Base-by-base conservation (phyloP, 2,329 filamentous ascomycete species). In the Lasiodiplodia sp. region DNA sequence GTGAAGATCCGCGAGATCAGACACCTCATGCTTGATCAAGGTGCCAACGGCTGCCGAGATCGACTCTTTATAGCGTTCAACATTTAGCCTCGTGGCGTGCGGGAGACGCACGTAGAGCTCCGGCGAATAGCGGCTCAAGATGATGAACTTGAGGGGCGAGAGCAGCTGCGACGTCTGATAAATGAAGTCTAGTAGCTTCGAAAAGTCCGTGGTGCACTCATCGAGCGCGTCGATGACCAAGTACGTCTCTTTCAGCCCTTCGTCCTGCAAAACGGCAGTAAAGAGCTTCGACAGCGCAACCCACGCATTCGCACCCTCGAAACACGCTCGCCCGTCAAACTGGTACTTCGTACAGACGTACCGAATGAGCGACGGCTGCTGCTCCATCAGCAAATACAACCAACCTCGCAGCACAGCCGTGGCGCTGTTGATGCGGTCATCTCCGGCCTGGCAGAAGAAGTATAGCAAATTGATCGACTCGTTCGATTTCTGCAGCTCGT, bases 401-500 rank as follows among this genome's bases (percentile, higher is more conserved):
- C 87, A 74, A 0, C 84, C 82, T 0, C 81, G 78, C 1, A 86
- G 70, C 0, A 85, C 79, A 1, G 82, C 75, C 0, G 72, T 76
- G 0, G 80, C 80, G 57, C 72, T 82, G 69, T 82, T 84, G 25
- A 83, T 52, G 0, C 72, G 68, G 0, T 69, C 25, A 55, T 84
- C 73, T 4, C 78, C 79, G 11, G 75, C 74, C 70, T 86, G 78
- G 71, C 81, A 86, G 73, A 86, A 82, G 73, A 83, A 83, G 69
- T 74, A 82, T 0, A 69, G 55, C 16, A 73, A 64, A 47, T 68
- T 28, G 66, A 28, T 71, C 71, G 34, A 72, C 67, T 37, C 76
- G 28, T 28, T 56, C 10, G 69, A 70, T 44, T 60, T 60, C 7
- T 77, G 70, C 53, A 81, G 73, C 53, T 73, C 72, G 49, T 80